phyloP scores from a whole-genome alignment of 306 rosid species.

The Urtica urens region DNA sequence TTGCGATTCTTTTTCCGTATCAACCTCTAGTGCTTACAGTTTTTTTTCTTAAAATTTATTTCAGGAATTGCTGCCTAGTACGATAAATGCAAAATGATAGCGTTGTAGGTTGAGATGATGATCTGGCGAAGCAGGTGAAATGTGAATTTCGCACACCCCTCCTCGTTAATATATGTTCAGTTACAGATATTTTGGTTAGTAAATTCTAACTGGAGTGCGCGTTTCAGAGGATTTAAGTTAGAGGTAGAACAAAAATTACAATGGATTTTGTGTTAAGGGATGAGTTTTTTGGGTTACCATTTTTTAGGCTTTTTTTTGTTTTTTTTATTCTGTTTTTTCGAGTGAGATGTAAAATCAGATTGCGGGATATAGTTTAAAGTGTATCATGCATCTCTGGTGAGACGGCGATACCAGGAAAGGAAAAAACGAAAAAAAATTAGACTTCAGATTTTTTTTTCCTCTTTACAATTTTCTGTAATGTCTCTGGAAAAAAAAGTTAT shows the following conservation, averaged over 20 bases:
- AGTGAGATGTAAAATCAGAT: slow-evolving; percentile 99
- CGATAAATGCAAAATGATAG: slow-evolving; percentile 42
- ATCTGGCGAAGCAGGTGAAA: slow-evolving; percentile 67
- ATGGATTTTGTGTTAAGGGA: slow-evolving; percentile 74
- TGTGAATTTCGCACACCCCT: slow-evolving; percentile 62
- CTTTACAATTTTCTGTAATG: slow-evolving; percentile 50
- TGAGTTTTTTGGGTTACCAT: slow-evolving; percentile 60
- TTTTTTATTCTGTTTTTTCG: slow-evolving; percentile 53
- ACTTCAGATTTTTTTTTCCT: slow-evolving; percentile 16
- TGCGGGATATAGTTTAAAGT: slow-evolving; percentile 88
- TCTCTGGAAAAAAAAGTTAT: slow-evolving; percentile 42
- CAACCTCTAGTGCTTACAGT: slow-evolving; percentile 16
- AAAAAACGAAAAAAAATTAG: slow-evolving; percentile 17
- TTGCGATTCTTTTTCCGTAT: no score
- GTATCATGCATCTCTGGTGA: slow-evolving; percentile 88
- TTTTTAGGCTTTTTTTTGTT: slow-evolving; percentile 47
- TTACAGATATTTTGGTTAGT: slow-evolving; percentile 49
- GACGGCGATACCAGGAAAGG: slow-evolving; percentile 38
- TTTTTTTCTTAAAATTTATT: slow-evolving; percentile 19
- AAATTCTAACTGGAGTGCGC: slow-evolving; percentile 70
- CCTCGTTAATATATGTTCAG: slow-evolving; percentile 48
- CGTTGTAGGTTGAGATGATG: slow-evolving; percentile 51
- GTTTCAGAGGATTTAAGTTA: slow-evolving; percentile 66
- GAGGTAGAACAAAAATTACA: slow-evolving; percentile 50
- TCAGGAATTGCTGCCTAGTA: slow-evolving; percentile 78